Percentiles rank a stretch among this genome's conserved stretches.
These are phyloP conservation scores for Spizellomyces sp. DNA, from an alignment of 192 early-diverging fungal species.

Conservation along the genomic window DNA sequence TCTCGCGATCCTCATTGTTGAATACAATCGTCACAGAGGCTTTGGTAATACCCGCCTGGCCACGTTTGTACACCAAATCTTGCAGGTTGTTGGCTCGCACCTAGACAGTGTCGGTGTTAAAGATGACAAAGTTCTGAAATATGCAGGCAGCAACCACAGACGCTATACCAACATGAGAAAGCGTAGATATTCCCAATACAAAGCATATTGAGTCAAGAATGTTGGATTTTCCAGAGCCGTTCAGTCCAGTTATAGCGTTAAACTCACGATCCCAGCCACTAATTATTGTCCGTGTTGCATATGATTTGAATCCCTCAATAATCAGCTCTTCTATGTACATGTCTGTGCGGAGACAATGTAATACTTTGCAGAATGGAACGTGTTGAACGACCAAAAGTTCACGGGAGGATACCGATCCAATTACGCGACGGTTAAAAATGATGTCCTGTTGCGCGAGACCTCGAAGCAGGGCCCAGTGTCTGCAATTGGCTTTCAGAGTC, in stretches of 20 bases:
- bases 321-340: slow-evolving; percentile 92
- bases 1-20: slow-evolving; percentile 83
- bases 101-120: slow-evolving; percentile 32
- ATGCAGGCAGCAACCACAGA: not conserved
- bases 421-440: too few species aligned
- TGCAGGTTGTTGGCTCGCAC: slow-evolving; percentile 91
- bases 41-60: slow-evolving; percentile 97
- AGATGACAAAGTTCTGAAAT: too few species aligned
- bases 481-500: too few species aligned
- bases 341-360: too few species aligned
- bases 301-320: slow-evolving; percentile 99
- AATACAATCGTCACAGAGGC: slow-evolving; percentile 97
- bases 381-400: too few species aligned
- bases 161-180: slow-evolving; percentile 71
- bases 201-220: slow-evolving; percentile 99
- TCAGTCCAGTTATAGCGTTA: slow-evolving; percentile 89
- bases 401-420: too few species aligned
- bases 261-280: slow-evolving; percentile 97
- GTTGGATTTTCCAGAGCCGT: slow-evolving; percentile 98
- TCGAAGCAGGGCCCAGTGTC: too few species aligned
- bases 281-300: slow-evolving; percentile 92
- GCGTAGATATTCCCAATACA: slow-evolving; percentile 93
- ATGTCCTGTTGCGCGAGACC: too few species aligned
- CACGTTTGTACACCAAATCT: slow-evolving; percentile 98
- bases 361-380: too few species aligned